A percentile compares a stretch with the other conserved stretches of the same genome.
Conservation (phyloP, 495 filamentous ascomycete genomes). For the Elasticomyces elasticus region DNA sequence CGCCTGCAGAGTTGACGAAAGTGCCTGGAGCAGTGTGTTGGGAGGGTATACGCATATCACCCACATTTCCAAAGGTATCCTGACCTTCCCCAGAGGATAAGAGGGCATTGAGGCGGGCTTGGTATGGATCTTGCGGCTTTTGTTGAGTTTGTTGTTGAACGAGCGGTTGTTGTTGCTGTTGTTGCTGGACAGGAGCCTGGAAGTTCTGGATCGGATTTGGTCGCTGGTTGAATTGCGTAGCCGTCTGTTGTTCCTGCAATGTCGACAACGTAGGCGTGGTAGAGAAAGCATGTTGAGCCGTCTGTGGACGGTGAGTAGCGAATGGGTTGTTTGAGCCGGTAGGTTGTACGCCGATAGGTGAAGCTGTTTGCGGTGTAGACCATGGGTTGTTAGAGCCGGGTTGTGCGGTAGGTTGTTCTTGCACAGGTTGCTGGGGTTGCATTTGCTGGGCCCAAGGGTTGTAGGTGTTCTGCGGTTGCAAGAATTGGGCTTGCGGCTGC, state of each 20-base stretch:
- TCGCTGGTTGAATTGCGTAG: conserved; percentile 30
- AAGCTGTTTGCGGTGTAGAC: conserved; percentile 38
- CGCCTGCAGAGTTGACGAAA: conserved; percentile 90
- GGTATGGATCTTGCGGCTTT: conserved; percentile 60
- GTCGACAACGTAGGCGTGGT: conserved; percentile 42
- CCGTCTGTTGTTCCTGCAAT: conserved; percentile 39
- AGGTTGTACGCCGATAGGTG: conserved; percentile 51
- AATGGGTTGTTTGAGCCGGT: conserved; percentile 98
- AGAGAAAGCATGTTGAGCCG: conserved; percentile 17
- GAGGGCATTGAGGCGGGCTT: conserved; percentile 81
- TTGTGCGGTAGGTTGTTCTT: conserved; percentile 50
- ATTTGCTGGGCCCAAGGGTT: conserved; percentile 59
- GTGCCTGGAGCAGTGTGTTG: conserved; percentile 96
- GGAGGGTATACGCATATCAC: conserved; percentile 85
- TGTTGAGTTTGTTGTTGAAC: conserved; percentile 15
- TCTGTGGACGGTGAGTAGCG: conserved; percentile 47
- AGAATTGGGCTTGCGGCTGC: conserved; percentile 38
- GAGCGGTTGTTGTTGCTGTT: conserved; percentile 3
- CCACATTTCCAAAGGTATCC: conserved; percentile 95
- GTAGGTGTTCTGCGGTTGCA: conserved; percentile 69
- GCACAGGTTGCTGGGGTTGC: conserved; percentile 34
- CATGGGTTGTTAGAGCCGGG: conserved; percentile 85
- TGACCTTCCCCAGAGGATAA: conserved; percentile 78
- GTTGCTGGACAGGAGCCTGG: conserved; percentile 31
- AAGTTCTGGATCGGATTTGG: conserved; percentile 32